Evolutionary conservation across 176 grass and related monocot species (phyloP), one percentile per base, ranked within the genome.

Genomic region (Elymus sibiricus): DNA sequence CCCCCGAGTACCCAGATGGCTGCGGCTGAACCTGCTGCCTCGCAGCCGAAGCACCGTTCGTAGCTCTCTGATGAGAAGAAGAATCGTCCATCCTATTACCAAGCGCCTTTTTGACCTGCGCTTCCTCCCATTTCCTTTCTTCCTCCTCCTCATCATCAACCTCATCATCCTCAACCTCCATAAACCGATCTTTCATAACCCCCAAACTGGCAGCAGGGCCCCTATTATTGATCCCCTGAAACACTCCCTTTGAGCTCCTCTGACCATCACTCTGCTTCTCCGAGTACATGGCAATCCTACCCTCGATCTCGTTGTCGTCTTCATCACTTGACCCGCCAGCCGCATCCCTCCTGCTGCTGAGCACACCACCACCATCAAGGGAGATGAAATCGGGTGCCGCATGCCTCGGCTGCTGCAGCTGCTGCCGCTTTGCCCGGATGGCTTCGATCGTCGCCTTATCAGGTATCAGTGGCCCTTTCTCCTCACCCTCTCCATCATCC

Each of bases 71-170:
- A 79, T 87, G 91, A 79, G 90, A 9, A 42, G 94, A 88, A 70
- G 87, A 64, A 28, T 95, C 91, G 25, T 95, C 93, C 35, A 95
- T 72, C 76, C 91, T 89, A 82, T 88, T 89, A 81, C 94, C 88
- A 70, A 95, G 85, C 31, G 82, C 97, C 79, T 99, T 99, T 76
- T 90, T 94, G 64, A 96, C 89, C 56, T 99, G 97, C 65, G 92
- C 97, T 70, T 98, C 96, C 90, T 99, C 94, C 97, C 97, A 96
- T 72, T 87, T 99, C 81, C 94, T 94, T 71, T 96, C 93, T 87
- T 96, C 93, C 79, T 94, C 95, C 5, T 95, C 95, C 0, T 95
- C 90, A 1, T 96, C 94, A 5, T 89, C 92, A 5, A 83, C 96
- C 56, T 16, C 67, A 51, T 74, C 86, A 74, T 84, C 82, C 16